Percentiles rank a stretch among this genome's conserved stretches.
Evolutionary conservation across 2,329 filamentous ascomycete species (phyloP).

Genomic region (Sodiomyces alkalinus): DNA sequence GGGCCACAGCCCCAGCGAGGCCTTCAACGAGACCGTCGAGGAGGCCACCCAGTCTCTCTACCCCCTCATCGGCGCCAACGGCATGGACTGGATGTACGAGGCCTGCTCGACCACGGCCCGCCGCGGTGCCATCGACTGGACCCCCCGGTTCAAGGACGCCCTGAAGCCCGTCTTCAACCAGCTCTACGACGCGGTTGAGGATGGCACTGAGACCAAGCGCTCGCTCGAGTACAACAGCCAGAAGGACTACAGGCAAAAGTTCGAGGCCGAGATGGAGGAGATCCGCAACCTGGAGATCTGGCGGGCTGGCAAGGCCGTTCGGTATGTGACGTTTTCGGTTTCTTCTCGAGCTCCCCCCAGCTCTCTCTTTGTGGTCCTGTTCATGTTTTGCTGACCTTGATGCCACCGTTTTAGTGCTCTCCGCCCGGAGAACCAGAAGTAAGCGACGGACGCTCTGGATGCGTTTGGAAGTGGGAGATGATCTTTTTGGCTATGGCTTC

Average conservation of each 20-base stretch:
- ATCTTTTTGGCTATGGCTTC: no score
- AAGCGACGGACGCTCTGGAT: conserved; percentile 16
- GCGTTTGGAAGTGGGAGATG: conserved; percentile 5
- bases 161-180: conserved; percentile 98
- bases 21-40: conserved; percentile 99
- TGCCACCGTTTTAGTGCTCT: conserved; percentile 40
- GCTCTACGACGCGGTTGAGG: conserved; percentile 84
- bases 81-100: conserved; percentile 99
- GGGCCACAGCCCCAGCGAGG: conserved; percentile 93
- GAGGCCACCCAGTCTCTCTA: conserved; percentile 97
- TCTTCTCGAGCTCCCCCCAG: conserved; percentile 14
- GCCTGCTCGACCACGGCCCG: conserved; percentile 98
- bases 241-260: conserved; percentile 90
- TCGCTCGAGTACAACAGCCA: conserved; percentile 96
- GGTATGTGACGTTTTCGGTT: no score
- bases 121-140: conserved; percentile 98
- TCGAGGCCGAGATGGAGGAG: conserved; percentile 96
- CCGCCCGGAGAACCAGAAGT: conserved; percentile 77
- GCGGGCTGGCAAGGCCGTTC: conserved; percentile 94
- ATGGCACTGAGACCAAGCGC: conserved; percentile 88
- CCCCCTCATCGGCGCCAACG: conserved; percentile 90
- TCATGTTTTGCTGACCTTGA: conserved; percentile 10
- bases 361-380: neutral
- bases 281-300: conserved; percentile 98
- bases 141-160: conserved; percentile 88